A percentile compares a stretch with the other conserved stretches of the same genome.
Evolutionary conservation across 2,329 filamentous ascomycete genomes (phyloP).

Genomic region (Venturia carpophila): DNA sequence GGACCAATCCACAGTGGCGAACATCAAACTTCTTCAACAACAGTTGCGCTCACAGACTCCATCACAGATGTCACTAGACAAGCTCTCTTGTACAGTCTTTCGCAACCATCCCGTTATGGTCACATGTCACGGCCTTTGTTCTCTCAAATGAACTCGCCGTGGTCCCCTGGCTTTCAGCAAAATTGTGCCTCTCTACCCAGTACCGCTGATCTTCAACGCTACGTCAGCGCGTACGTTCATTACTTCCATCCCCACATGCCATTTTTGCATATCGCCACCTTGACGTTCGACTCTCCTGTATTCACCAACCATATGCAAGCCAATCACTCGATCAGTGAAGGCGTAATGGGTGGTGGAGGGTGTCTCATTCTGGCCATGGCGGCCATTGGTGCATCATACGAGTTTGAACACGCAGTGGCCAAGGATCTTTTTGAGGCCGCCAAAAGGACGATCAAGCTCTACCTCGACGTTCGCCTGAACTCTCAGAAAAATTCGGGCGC

Average conservation of each 20-base stretch:
- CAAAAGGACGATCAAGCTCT: slow-evolving; percentile 90
- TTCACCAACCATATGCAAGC: slow-evolving; percentile 54
- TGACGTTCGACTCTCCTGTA: slow-evolving; percentile 77
- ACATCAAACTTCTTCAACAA: slow-evolving; percentile 45
- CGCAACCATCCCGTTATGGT: slow-evolving; percentile 50
- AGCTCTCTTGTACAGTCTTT: slow-evolving; percentile 53
- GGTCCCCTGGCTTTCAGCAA: slow-evolving; percentile 34
- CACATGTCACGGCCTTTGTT: slow-evolving; percentile 45
- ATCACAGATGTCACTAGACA: slow-evolving; percentile 60
- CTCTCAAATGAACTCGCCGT: slow-evolving; percentile 50
- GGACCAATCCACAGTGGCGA: slow-evolving; percentile 38
- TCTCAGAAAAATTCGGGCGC: slow-evolving; percentile 31
- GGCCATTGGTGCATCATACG: slow-evolving; percentile 79
- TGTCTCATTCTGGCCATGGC: slow-evolving; percentile 85
- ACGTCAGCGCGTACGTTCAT: slow-evolving; percentile 79
- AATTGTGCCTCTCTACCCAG: slow-evolving; percentile 53
- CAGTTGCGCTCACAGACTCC: slow-evolving; percentile 55
- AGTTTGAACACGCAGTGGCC: slow-evolving; percentile 70
- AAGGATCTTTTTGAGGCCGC: slow-evolving; percentile 84
- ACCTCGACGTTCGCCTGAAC: slow-evolving; percentile 83
- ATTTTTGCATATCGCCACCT: slow-evolving; percentile 85
- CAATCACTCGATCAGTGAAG: slow-evolving; percentile 33
- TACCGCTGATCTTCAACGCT: slow-evolving; percentile 80
- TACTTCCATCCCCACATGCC: slow-evolving; percentile 92
- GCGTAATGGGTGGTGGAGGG: slow-evolving; percentile 65